phyloP scores from a whole-genome alignment of 768 basidiomycete species.

The Psilocybe tampanensis region DNA sequence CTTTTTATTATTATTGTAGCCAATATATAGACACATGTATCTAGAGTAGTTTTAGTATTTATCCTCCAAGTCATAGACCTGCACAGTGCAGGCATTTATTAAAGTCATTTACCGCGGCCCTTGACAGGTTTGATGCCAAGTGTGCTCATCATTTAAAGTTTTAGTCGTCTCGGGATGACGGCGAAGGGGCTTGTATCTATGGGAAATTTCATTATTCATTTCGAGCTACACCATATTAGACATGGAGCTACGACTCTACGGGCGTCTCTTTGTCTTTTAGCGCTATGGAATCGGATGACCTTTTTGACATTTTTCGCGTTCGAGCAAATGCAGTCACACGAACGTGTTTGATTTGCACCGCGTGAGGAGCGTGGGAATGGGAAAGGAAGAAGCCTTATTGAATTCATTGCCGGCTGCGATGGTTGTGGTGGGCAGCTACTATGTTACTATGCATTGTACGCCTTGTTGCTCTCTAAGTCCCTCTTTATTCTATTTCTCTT shows the following conservation, averaged over 20 bases:
- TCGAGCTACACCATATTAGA: neutral
- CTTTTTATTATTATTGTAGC: neutral
- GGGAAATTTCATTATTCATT: neutral
- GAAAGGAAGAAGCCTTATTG: too few species aligned
- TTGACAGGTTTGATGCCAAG: neutral
- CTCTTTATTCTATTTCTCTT: too few species aligned
- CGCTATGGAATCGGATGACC: neutral
- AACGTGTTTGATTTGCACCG: too few species aligned
- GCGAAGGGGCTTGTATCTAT: neutral
- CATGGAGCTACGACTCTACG: neutral
- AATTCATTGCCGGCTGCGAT: too few species aligned
- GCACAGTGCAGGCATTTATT: too few species aligned
- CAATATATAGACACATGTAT: neutral
- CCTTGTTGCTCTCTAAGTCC: too few species aligned
- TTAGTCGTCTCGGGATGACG: neutral
- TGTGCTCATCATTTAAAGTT: neutral
- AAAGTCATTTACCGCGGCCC: neutral
- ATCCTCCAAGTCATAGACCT: too few species aligned
- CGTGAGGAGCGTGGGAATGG: too few species aligned
- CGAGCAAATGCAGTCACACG: too few species aligned
- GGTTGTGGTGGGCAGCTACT: too few species aligned
- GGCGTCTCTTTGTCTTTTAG: neutral
- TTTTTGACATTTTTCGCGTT: too few species aligned
- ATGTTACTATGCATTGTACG: too few species aligned
- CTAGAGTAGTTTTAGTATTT: slow-evolving; percentile 1